Base-by-base conservation (phyloP, 306 rosid genomes). In the Elaeagnus macrophylla region DNA sequence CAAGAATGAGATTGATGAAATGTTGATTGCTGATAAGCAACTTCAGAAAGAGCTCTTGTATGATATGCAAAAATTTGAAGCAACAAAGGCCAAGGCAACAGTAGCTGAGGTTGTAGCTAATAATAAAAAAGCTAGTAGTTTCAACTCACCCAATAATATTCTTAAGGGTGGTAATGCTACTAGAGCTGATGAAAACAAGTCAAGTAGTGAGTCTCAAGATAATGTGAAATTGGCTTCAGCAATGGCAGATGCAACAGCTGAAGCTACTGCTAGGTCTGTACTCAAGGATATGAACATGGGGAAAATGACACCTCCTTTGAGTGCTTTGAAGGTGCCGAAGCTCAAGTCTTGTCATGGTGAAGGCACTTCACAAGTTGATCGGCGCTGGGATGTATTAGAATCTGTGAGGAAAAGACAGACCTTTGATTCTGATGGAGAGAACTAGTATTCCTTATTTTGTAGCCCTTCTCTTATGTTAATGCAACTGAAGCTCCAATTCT, bases 11-110 rank as follows among this genome's bases (percentile, higher is more conserved):
- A 90, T 90, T 40, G 88, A 86, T 46, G 97, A 90, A 47, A 79
- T 90, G 57, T 67, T 90, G 71, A 77, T 90, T 39, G 97, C 95
- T 47, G 97, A 90, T 66, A 83, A 81, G 84, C 97, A 83, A 72
- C 95, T 90, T 67, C 97, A 86, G 80, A 86, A 73, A 57, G 97
- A 83, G 76, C 86, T 90, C 16, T 53, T 83, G 53, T 86, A 86
- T 44, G 95, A 90, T 69, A 90, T 86, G 78, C 77, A 86, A 37
- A 90, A 86, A 59, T 86, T 77, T 44, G 97, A 90, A 67, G 63
- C 83, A 9, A 73, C 81, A 17, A 83, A 72, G 77, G 82, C 86
- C 66, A 85, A 75, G 72, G 80, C 81, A 53, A 60, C 80, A 8
- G 94, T 68, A 37, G 79, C 84, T 0, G 85, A 75, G 76, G 81